Conservation (phyloP, 2,329 filamentous ascomycete genomes). For the Pseudogymnoascus pannorum region DNA sequence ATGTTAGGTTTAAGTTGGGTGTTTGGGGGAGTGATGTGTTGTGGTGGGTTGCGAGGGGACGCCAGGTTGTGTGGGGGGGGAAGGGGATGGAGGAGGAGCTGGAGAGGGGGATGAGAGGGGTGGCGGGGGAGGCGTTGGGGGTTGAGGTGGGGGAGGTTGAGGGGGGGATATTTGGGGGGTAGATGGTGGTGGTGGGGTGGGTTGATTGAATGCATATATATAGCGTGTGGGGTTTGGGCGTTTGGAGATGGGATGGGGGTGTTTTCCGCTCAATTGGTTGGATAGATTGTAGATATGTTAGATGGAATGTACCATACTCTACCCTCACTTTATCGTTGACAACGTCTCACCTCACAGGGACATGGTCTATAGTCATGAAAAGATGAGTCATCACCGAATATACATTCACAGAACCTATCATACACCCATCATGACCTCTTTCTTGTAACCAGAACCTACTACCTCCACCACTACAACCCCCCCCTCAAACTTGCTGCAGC, state of each 20-base stretch:
- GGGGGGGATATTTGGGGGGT: conserved; percentile 43
- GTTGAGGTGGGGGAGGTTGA: conserved; percentile 85
- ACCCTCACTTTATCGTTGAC: conserved; percentile 42
- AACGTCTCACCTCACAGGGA: no score
- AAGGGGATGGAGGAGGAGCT: conserved; percentile 92
- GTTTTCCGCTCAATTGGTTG: neutral
- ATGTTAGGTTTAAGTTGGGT: conserved; percentile 76
- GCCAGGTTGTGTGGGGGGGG: conserved; percentile 69
- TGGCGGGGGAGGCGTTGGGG: conserved; percentile 79
- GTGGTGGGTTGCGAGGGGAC: conserved; percentile 74
- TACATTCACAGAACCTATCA: no score
- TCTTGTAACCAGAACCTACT: no score
- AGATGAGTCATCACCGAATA: no score
- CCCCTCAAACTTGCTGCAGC: no score
- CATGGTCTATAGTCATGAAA: no score
- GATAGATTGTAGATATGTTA: conserved; percentile 6
- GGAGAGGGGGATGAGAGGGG: conserved; percentile 75
- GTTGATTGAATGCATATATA: neutral
- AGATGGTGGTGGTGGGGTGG: neutral
- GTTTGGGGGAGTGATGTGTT: conserved; percentile 69
- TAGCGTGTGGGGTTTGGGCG: neutral
- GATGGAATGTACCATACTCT: conserved; percentile 43
- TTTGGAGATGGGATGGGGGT: neutral
- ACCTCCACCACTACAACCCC: no score
- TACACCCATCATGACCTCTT: no score